Evolutionary conservation across 2,329 filamentous ascomycete species (phyloP).

Genomic region (Monosporascus sp.): DNA sequence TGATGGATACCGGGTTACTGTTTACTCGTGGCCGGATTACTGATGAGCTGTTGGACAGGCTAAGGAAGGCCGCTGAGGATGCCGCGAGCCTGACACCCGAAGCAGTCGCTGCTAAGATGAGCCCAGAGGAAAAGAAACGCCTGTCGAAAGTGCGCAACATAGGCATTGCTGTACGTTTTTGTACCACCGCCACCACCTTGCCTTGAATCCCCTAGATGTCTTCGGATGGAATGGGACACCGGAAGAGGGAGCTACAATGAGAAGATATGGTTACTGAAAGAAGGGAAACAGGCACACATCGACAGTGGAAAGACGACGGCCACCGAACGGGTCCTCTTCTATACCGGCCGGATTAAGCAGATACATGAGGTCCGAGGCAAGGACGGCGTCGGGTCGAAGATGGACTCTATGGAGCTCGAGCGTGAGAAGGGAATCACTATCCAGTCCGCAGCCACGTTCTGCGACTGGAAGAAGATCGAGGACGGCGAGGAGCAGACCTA

Average conservation of each 20-base stretch:
- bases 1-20: background rate
- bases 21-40: slow-evolving; percentile 1
- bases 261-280: slow-evolving; percentile 6
- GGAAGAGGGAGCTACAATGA: background rate
- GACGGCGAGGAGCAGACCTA: slow-evolving; percentile 83
- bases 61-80: slow-evolving; percentile 48
- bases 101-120: slow-evolving; percentile 71
- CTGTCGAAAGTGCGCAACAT: slow-evolving; percentile 87
- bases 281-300: slow-evolving; percentile 70
- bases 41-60: slow-evolving; percentile 19
- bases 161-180: slow-evolving; percentile 75
- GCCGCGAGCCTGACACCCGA: slow-evolving; percentile 50
- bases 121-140: slow-evolving; percentile 70
- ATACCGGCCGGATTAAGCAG: slow-evolving; percentile 91
- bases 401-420: slow-evolving; percentile 99
- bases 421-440: slow-evolving; percentile 98
- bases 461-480: slow-evolving; percentile 88
- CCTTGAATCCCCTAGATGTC: background rate
- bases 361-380: slow-evolving; percentile 97
- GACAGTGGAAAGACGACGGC: slow-evolving; percentile 97
- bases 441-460: slow-evolving; percentile 95
- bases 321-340: slow-evolving; percentile 95
- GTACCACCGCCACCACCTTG: background rate
- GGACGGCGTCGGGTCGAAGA: slow-evolving; percentile 94
- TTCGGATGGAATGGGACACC: background rate